These are phyloP conservation scores for Triangularia setosa DNA, from an alignment of 2,329 filamentous ascomycete species.

Conservation along the genomic window DNA sequence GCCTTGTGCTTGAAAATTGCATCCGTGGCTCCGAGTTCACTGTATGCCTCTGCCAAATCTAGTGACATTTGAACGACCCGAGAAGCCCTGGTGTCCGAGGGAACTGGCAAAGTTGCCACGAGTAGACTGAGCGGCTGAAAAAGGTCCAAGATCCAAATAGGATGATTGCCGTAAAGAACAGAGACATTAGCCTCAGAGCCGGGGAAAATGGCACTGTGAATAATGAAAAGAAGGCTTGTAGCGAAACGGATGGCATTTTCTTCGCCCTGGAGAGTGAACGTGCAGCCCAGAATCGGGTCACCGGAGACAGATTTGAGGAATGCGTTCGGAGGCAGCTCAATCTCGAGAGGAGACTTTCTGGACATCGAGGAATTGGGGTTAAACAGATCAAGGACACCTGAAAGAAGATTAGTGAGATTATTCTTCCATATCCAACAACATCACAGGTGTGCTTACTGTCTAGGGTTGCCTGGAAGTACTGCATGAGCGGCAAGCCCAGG, in stretches of 20 bases:
- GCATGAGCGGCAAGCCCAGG: slow-evolving; percentile 40
- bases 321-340: slow-evolving; percentile 14
- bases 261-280: slow-evolving; percentile 38
- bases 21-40: slow-evolving; percentile 12
- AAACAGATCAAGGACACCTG: slow-evolving; percentile 24
- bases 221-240: slow-evolving; percentile 40
- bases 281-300: slow-evolving; percentile 33
- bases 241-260: slow-evolving; percentile 47
- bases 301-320: slow-evolving; percentile 31
- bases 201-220: slow-evolving; percentile 39
- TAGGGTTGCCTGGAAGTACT: slow-evolving; percentile 48
- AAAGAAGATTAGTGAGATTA: background rate
- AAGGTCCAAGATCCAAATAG: slow-evolving; percentile 49
- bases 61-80: slow-evolving; percentile 37
- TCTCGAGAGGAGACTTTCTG: background rate
- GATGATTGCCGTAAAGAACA: slow-evolving; percentile 37
- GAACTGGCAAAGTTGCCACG: slow-evolving; percentile 37
- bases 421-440: background rate
- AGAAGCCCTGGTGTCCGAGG: slow-evolving; percentile 31
- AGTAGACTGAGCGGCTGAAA: slow-evolving; percentile 40
- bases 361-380: slow-evolving; percentile 1
- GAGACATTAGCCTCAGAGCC: slow-evolving; percentile 32
- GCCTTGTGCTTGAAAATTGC: slow-evolving; percentile 26
- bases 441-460: slow-evolving; percentile 38
- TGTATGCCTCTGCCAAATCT: slow-evolving; percentile 27